Conservation (phyloP, 768 basidiomycete genomes). For the Auricularia cornea region DNA sequence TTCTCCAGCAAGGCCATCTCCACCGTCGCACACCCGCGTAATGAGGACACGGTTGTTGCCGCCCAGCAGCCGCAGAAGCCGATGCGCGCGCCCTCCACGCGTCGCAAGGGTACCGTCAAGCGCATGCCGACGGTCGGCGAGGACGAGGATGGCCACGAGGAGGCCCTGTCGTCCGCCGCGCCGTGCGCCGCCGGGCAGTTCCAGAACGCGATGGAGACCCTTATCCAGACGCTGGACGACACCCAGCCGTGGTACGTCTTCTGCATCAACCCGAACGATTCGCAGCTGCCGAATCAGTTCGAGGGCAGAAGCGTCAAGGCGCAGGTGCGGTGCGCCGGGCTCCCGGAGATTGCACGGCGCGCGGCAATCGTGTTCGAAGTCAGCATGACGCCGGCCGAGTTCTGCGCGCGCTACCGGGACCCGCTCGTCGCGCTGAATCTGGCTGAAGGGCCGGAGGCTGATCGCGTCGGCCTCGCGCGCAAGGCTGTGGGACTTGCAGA, state of each 20-base stretch:
- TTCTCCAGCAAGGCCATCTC: conserved; percentile 87
- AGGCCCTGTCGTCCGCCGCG: conserved; percentile 22
- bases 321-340: conserved; percentile 74
- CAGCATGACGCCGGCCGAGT: conserved; percentile 78
- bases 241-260: conserved; percentile 88
- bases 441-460: conserved; percentile 49
- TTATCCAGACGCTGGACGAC: conserved; percentile 83
- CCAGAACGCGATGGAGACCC: conserved; percentile 70
- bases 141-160: conserved; percentile 29
- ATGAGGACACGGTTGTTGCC: conserved; percentile 92
- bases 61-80: conserved; percentile 92
- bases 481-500: conserved; percentile 52
- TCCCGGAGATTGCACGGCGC: conserved; percentile 69
- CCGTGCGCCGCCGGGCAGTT: conserved; percentile 88
- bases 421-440: conserved; percentile 51
- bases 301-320: conserved; percentile 89
- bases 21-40: conserved; percentile 82
- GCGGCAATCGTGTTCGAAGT: conserved; percentile 68
- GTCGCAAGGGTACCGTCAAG: conserved; percentile 67
- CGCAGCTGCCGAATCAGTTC: conserved; percentile 87
- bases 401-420: conserved; percentile 73
- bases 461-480: conserved; percentile 52
- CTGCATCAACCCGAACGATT: conserved; percentile 92
- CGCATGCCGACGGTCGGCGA: conserved; percentile 50
- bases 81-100: conserved; percentile 85